Base-by-base conservation (phyloP, 768 basidiomycete genomes). In the Serendipita sp. region DNA sequence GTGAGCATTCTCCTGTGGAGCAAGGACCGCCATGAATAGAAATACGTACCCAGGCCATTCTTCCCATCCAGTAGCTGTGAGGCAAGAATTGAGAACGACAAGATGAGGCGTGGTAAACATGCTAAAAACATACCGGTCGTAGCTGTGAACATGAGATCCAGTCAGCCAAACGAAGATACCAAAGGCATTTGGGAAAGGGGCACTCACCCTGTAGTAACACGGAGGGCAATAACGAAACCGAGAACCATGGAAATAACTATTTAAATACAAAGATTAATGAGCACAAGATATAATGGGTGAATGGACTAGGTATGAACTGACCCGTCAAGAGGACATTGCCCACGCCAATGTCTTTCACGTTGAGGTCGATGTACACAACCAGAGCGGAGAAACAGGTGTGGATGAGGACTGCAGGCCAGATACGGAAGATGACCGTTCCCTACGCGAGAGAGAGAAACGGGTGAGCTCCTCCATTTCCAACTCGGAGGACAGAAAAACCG, bases 401-500 rank as follows among this genome's bases (percentile, higher is more conserved):
- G 30, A 85, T 70, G n/a, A 83, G 67, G 1, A 85, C 83, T 0
- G 83, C 83, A 1, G 83, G 83, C 84, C 84, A 86, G 68, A 85
- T 84, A 63, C 79, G 77, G 80, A 81, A 84, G 11, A 85, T 77
- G 48, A 65, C 18, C 64, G 32, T 24, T 32, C 64, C 24, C 48
- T 65, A 48, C 18, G 37, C 44, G 4, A n/a, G n/a, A 32, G n/a
- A 34, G 24, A 10, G 11, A 16, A 44, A 54, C 34, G 32, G 10
- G n/a, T 24, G n/a, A 24, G 63, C 63, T 34, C 37, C 8, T 46
- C 8, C 48, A 5, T 7, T 2, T 10, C 10, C 10, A 16, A 7
- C 5, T 7, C 7, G 48, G 48, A 16, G n/a, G 18, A n/a, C 56
- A 60, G 28, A 37, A 24, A 37, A 35, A 32, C 56, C 16, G 10